Evolutionary conservation across 2,329 filamentous ascomycete genomes (phyloP), one percentile per base, ranked within the genome.

Genomic region (Paecilomyces fulvus): DNA sequence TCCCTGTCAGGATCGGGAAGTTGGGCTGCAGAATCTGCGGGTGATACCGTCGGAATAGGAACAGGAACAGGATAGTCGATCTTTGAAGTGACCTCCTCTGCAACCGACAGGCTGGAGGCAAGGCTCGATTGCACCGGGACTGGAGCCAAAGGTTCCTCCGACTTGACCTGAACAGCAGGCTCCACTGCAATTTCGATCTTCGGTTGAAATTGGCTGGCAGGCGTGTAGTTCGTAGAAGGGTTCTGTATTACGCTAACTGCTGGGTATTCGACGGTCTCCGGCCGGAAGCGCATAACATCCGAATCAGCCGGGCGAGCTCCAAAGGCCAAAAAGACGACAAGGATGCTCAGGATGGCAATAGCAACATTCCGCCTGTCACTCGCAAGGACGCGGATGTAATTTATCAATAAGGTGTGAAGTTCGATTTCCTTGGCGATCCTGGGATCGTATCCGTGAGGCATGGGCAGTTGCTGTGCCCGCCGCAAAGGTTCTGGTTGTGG

Each of bases 331-430:
- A 77, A 73, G 1, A 77, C 58, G 3, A 80, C 71, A 5, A 79
- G 57, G 12, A 73, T 56, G 49, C 72, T 73, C 3, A 84, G 68
- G 3, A 79, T 57, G 8, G 75, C 67, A 31, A 83, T 77, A 17
- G 75, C 69, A 10, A 82, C 68, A 62, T 84, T 85, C 37, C 78
- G 75, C 50, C 73, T 73, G 60, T 85, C 83, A 49, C 74, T 74
- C 2, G 79, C 72, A 20, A 83, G 68, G 1, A 82, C 68, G 23
- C 76, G 70, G 17, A 83, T 56, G 61, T 83, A 84, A 63, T 83
- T 83, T 57, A 74, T 71, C 49, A 83, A 58, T 12, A 84, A 69
- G 0, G 77, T 77, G 14, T 74, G 70, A 0, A 85, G 69, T 2
- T 80, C 80, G 20, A 83, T 74, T 14, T 84, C 74, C 2, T 64